Base-by-base conservation (phyloP, 108 stramenopile genomes). In the Phaeodactylum tricornutum region DNA sequence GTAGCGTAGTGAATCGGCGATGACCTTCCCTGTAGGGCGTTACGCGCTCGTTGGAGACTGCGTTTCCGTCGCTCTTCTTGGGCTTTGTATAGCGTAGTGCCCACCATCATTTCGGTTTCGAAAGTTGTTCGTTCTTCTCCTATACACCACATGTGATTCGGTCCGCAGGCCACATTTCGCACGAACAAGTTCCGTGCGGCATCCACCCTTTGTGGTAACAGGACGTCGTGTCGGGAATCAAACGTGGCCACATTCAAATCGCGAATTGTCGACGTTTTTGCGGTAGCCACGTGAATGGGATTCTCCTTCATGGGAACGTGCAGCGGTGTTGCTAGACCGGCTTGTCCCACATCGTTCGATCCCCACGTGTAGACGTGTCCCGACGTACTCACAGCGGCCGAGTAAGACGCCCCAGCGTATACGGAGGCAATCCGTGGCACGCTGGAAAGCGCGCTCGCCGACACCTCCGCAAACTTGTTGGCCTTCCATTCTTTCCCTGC, bases 321-420 rank as follows among this genome's bases (percentile, higher is more conserved):
- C 26, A 59, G 60, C 37, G 56, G 60, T 48, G 59, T 62, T 22
- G 84, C 81, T 29, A 85, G 54, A 2, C 88, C 88, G 15, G 84
- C 51, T 30, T 73, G 69, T 19, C 51, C 63, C 14, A 77, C 74
- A 52, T 83, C 79, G 35, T 81, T 84, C 43, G 75, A 85, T 39
- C 88, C 88, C 84, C 84, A 90, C 17, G 77, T 72, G 42, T 86
- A 90, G 3, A 85, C 41, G 47, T 86, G 79, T 6, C 88, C 88
- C 7, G 50, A 39, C 21, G 75, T 68, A 17, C 74, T 72, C 23
- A 81, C 29, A 24, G 88, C 88, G 35, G 77, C 70, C 25, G 84
- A 86, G 40, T 73, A 90, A 41, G 66, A 72, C 1, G 81, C 79
- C 28, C 74, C 69, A 3, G 84, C 84, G 30, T 69, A 63, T 22